Conservation (phyloP, 345 rosid species). For the Psidium friedrichsthalianum region DNA sequence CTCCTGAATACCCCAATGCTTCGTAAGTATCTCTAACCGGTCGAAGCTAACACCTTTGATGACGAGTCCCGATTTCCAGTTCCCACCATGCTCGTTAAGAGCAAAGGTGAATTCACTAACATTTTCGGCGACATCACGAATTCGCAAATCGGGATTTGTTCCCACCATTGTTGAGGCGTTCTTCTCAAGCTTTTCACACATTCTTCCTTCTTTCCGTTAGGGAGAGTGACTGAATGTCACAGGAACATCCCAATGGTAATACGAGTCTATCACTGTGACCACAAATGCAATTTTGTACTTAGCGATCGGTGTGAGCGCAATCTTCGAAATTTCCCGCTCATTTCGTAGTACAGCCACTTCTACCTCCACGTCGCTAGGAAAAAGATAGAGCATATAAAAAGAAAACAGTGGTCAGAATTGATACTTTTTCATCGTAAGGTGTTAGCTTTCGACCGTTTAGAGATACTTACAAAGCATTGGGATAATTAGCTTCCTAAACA, state of each 20-base stretch:
- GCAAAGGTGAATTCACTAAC: neutral
- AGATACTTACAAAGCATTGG: no score
- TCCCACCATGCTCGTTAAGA: neutral
- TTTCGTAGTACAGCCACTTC: no score
- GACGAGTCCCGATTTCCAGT: neutral
- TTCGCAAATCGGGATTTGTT: neutral
- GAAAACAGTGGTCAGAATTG: no score
- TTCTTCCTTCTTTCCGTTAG: neutral
- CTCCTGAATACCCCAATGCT: neutral
- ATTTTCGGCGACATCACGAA: neutral
- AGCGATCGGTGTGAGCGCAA: neutral
- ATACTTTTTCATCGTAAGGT: no score
- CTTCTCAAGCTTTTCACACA: neutral
- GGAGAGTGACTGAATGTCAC: neutral
- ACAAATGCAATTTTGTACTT: neutral
- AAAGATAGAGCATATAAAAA: no score
- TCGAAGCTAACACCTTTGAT: neutral
- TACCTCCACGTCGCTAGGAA: no score
- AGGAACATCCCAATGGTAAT: neutral
- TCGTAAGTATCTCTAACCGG: neutral
- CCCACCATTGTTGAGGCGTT: neutral
- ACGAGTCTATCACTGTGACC: rapidly evolving
- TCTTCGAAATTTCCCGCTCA: no score
- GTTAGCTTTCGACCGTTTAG: no score
- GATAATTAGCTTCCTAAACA: no score